A percentile compares a stretch with the other conserved stretches of the same genome.
These are phyloP conservation scores for Barnettozyma wickerhamii DNA, from an alignment of 805 yeast genomes.

Conservation along the genomic window DNA sequence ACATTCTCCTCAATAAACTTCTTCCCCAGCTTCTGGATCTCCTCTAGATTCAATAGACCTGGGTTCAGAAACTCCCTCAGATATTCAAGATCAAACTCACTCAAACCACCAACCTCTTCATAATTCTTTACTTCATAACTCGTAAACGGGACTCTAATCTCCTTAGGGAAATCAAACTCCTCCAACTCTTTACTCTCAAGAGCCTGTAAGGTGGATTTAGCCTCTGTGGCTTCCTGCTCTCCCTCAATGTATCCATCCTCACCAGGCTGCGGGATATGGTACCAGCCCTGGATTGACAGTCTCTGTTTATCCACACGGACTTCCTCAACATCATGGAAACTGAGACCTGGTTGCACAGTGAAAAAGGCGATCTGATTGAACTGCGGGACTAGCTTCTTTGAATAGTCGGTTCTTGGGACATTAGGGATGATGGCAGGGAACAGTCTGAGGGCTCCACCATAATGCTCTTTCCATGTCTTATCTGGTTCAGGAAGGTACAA, in stretches of 20 bases:
- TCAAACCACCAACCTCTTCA: conserved; percentile 8
- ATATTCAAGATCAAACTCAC: conserved; percentile 40
- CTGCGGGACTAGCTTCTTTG: conserved; percentile 74
- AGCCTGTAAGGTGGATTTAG: conserved; percentile 72
- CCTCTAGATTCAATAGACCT: conserved; percentile 36
- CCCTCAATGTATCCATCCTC: conserved; percentile 83
- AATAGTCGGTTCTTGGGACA: conserved; percentile 79
- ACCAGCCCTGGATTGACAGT: conserved; percentile 97
- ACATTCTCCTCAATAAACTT: conserved; percentile 65
- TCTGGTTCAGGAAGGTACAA: conserved; percentile 92
- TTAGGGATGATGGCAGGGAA: conserved; percentile 86
- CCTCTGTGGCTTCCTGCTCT: conserved; percentile 75
- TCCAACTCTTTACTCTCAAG: conserved; percentile 71
- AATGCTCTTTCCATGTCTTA: conserved; percentile 79
- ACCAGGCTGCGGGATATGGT: conserved; percentile 92
- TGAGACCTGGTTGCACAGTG: conserved; percentile 91
- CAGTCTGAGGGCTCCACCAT: conserved; percentile 89
- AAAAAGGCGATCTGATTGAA: conserved; percentile 96
- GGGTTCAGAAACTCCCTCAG: conserved; percentile 55
- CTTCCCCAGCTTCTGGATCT: conserved; percentile 40
- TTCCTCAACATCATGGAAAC: conserved; percentile 98
- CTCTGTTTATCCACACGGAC: conserved; percentile 89
- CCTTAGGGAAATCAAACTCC: conserved; percentile 80
- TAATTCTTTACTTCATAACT: conserved; percentile 34
- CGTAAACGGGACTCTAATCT: conserved; percentile 40